Percentiles rank a stretch among this genome's conserved stretches.
phyloP scores from a whole-genome alignment of 345 rosid species.

The Eucalyptus regnans region DNA sequence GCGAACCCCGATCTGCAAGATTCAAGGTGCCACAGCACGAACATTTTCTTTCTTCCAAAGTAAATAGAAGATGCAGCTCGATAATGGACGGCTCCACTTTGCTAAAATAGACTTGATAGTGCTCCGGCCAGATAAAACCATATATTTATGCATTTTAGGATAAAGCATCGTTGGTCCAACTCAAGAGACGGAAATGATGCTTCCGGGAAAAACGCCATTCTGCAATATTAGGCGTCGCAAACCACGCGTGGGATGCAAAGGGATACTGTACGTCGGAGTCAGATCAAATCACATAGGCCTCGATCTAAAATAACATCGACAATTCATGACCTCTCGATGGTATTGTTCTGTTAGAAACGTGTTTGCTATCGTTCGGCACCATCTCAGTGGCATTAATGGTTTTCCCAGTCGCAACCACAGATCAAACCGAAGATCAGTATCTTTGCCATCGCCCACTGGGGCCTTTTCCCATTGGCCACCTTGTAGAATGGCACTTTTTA shows the following conservation, averaged over 20 bases:
- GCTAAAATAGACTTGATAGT: neutral
- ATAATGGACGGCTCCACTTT: neutral
- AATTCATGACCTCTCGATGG: neutral
- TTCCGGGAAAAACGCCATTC: neutral
- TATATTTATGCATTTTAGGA: neutral
- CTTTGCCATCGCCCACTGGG: neutral
- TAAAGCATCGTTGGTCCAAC: neutral
- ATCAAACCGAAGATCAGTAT: neutral
- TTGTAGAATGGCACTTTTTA: neutral
- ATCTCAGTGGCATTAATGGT: neutral
- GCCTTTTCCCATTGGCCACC: neutral
- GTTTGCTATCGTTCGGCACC: neutral
- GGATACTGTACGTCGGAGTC: neutral
- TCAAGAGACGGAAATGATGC: neutral
- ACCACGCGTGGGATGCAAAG: neutral
- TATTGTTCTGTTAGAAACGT: neutral
- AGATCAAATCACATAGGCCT: neutral
- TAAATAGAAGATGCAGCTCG: neutral
- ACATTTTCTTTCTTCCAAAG: neutral
- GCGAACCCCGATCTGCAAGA: neutral
- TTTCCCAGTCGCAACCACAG: neutral
- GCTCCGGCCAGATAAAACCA: neutral
- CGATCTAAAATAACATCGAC: neutral
- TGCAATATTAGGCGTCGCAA: neutral
- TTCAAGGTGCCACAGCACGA: neutral